These are phyloP conservation scores for Gaertneriomyces semiglobifer DNA, from an alignment of 192 early-diverging fungal species.

Conservation along the genomic window DNA sequence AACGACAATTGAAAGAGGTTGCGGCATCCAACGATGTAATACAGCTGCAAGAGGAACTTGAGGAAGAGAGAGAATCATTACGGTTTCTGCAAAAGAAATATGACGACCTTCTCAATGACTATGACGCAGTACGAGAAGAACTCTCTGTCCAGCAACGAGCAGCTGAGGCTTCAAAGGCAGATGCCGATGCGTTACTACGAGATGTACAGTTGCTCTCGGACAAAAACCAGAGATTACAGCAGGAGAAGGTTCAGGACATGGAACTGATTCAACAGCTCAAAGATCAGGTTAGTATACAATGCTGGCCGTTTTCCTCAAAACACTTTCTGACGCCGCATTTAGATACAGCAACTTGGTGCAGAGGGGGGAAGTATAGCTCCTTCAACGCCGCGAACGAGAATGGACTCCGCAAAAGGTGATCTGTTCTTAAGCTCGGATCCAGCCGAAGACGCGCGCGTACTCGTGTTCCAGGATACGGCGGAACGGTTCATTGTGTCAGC, in stretches of 20 bases:
- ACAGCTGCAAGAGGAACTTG: constrained; percentile 10
- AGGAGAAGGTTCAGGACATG: constrained; percentile 18
- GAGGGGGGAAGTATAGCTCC: constrained; percentile 5
- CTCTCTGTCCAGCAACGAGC: constrained; percentile 24
- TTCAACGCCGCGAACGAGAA: constrained; percentile 15
- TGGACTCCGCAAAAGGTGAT: constrained; percentile 21
- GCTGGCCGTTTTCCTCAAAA: background rate
- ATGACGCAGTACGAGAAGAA: constrained; percentile 27
- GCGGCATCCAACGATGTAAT: background rate
- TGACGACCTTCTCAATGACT: constrained; percentile 20
- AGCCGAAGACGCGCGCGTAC: constrained; percentile 1
- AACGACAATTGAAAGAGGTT: constrained; percentile 19
- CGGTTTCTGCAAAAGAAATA: constrained; percentile 12
- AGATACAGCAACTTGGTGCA: background rate
- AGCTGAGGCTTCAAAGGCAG: constrained; percentile 25
- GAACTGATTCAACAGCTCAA: constrained; percentile 12
- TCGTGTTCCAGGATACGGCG: constrained; percentile 14
- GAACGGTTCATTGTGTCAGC: constrained; percentile 7
- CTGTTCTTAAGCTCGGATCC: constrained; percentile 8
- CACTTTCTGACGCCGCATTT: background rate
- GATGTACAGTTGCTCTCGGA: constrained; percentile 34
- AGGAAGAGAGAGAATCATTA: background rate
- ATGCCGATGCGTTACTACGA: constrained; percentile 28
- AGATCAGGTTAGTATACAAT: background rate
- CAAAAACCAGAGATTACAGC: constrained; percentile 25